phyloP scores from a whole-genome alignment of 306 rosid species.

The Lupinus albus region DNA sequence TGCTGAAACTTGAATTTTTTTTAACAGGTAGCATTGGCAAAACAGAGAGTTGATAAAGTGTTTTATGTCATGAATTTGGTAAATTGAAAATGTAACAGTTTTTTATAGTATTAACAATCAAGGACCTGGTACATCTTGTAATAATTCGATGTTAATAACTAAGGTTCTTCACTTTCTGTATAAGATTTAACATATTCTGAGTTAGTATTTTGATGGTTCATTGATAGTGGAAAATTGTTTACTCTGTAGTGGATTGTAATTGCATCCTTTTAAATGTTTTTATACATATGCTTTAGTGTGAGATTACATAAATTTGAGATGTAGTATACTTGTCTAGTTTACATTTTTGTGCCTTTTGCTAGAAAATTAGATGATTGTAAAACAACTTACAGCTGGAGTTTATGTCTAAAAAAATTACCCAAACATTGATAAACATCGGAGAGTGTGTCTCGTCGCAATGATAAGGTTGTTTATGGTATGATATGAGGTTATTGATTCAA shows the following conservation, averaged over 20 bases:
- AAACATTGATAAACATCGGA: constrained; percentile 16
- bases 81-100: constrained; percentile 19
- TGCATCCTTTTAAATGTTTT: constrained; percentile 25
- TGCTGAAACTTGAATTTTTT: constrained; percentile 36
- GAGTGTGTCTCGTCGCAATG: no score
- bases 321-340: neutral
- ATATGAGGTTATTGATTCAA: no score
- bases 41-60: constrained; percentile 87
- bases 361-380: constrained; percentile 8
- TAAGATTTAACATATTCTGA: constrained; percentile 15
- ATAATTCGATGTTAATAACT: no score
- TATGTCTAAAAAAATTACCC: neutral
- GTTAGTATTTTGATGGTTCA: constrained; percentile 17
- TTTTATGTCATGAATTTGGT: constrained; percentile 26
- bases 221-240: constrained; percentile 13
- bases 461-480: no score
- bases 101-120: constrained; percentile 6
- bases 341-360: neutral
- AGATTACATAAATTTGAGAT: constrained; percentile 23
- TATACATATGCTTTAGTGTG: neutral
- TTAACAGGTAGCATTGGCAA: constrained; percentile 87
- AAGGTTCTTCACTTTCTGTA: constrained; percentile 27
- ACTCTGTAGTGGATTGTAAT: constrained; percentile 10
- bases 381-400: constrained; percentile 15
- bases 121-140: constrained; percentile 25